Evolutionary conservation across 495 filamentous ascomycete species (phyloP), one percentile per base, ranked within the genome.

Genomic region (Letharia columbiana): DNA sequence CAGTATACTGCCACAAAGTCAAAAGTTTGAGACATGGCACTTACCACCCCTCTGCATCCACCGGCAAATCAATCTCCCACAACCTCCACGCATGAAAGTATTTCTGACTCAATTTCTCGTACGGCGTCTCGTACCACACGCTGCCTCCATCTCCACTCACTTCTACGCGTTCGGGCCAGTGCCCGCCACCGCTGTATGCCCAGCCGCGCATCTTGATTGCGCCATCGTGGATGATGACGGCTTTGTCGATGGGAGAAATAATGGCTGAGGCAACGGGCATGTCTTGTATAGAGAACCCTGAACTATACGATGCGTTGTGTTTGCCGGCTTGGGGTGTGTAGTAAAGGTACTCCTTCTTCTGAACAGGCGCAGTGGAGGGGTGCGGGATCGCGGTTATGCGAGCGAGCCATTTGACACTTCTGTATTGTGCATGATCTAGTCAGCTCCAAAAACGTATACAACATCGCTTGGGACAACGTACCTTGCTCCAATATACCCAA

Each of bases 191-290:
- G 15, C 76, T 79, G 54, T 85, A 87, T 1, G 85, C 85, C 84
- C 84, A 87, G 7, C 85, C 85, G 39, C 74, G 77, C 37, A 81
- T 61, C 3, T 71, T 73, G 18, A 87, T 82, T 52, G 73, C 76
- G 9, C 84, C 83, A 45, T 82, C 76, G 68, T 86, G 84, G 0
- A 83, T 70, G 59, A 86, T 73, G 35, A 82, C 77, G 31, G 82
- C 75, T 68, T 80, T 82, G n/a, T 80, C 73, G 66, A 72, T 66
- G 0, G 83, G 85, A 8, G 75, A 70, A 76, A 86, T 86, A 65
- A 86, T 86, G 0, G 85, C 85, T 28, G 78, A 82, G 37, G 76
- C 79, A 4, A 87, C 83, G 0, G 85, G 85, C 85, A 86, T 86
- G 17, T 86, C 85, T 69, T 86, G 84, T 67, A 87, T 87, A 50